A percentile compares a stretch with the other conserved stretches of the same genome.
These are phyloP conservation scores for Claviceps quebecensis DNA, from an alignment of 2,329 filamentous ascomycete species.

Conservation along the genomic window DNA sequence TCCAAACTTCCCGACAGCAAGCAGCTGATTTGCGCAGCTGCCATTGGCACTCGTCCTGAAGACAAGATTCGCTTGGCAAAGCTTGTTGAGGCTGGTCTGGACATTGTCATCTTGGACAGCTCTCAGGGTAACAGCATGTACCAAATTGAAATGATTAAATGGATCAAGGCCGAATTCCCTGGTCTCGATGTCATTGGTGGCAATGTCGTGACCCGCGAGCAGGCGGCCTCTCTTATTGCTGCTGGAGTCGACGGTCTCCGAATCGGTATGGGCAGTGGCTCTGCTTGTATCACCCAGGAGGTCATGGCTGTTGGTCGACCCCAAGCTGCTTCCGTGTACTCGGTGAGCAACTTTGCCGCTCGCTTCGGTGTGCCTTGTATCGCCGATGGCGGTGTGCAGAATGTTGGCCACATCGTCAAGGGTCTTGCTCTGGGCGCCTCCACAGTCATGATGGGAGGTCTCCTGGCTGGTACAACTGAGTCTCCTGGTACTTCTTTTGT, in stretches of 20 bases:
- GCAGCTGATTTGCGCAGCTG: constrained; percentile 89
- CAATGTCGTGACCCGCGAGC: constrained; percentile 95
- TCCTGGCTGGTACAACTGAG: constrained; percentile 92
- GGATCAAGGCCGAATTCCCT: constrained; percentile 77
- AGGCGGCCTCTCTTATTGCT: constrained; percentile 82
- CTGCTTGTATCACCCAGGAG: constrained; percentile 97
- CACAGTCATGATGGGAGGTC: constrained; percentile 98
- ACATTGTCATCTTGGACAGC: constrained; percentile 90
- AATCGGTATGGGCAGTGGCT: constrained; percentile 97
- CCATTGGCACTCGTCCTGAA: constrained; percentile 87
- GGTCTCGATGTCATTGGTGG: constrained; percentile 88
- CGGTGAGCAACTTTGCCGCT: constrained; percentile 76
- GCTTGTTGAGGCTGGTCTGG: constrained; percentile 86
- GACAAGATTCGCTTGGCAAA: constrained; percentile 78
- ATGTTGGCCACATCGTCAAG: constrained; percentile 98
- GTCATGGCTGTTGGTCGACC: constrained; percentile 98
- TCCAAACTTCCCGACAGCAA: constrained; percentile 96
- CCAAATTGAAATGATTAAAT: constrained; percentile 97
- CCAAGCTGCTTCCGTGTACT: constrained; percentile 85
- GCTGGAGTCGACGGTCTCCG: constrained; percentile 92
- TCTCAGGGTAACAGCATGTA: constrained; percentile 98
- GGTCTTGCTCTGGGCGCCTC: constrained; percentile 86
- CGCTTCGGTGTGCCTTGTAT: constrained; percentile 96
- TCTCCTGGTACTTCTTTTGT: constrained; percentile 95
- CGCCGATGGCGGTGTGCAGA: constrained; percentile 94